Evolutionary conservation across 148 eudicot species (phyloP), one percentile per base, ranked within the genome.

Genomic region (Nepenthes mirabilis): DNA sequence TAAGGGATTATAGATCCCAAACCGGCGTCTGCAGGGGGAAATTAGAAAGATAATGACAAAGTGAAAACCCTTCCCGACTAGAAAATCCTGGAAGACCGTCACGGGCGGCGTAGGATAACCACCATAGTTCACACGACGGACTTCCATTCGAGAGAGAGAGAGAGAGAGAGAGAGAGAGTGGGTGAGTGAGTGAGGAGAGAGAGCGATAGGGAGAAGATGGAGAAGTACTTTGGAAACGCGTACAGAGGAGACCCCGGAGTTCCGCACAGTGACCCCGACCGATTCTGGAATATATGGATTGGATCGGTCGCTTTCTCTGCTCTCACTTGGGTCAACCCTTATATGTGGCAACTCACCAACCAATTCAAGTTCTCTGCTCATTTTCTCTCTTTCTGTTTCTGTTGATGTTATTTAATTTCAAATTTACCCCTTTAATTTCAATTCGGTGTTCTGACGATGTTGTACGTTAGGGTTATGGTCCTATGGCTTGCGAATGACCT

Each of bases 231-330:
- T 34, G 90, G 91, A 14, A 87, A 85, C 63, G 89, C 97, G 1
- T 87, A 90, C 69, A 81, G 89, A 73, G 97, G 97, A 64, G 95
- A 90, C 86, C 97, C 91, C 14, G 95, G 97, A 3, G 84, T 90
- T 0, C 97, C 97, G 2, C 97, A 90, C 57, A 48, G 85, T 1
- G 87, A 73, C 75, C 79, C 82, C 2, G 82, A 75, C 0, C 71
- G 84, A 0, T 90, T 86, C 66, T 52, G 54, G 43, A 84, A 81
- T 56, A 85, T 90, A 11, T 87, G 95, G 95, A 76, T 80, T 13
- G 95, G 91, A 6, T 79, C 91, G 0, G 58, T 62, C 5, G 82
- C 78, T 9, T 87, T 87, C 85, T 79, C 88, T 35, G 83, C 72
- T 52, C 59, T 80, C 60, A 70, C 89, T 55, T 83, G 74, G 68